Evolutionary conservation across 192 early-diverging fungal genomes (phyloP).

Genomic region (Coemansia sp.): DNA sequence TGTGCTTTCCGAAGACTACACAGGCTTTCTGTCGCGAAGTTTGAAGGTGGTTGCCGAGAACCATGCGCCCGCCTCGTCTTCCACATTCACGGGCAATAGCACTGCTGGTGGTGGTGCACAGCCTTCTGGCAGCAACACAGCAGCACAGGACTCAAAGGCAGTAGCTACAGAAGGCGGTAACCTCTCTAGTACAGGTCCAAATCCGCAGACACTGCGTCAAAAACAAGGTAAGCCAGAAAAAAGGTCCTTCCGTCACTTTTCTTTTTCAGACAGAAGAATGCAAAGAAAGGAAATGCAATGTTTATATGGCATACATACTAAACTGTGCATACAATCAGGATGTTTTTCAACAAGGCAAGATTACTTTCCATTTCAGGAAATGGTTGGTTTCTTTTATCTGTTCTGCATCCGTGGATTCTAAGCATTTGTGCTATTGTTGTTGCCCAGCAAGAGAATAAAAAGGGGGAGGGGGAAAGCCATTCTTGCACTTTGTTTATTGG

Average conservation of each 20-base stretch:
- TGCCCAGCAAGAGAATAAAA: background rate
- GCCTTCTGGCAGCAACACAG: background rate
- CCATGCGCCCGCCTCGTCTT: slow-evolving; percentile 1
- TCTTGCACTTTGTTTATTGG: background rate
- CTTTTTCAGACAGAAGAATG: background rate
- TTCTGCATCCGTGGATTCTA: slow-evolving; percentile 1
- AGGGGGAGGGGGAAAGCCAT: background rate
- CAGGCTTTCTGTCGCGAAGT: slow-evolving; percentile 31
- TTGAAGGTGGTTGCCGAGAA: slow-evolving; percentile 24
- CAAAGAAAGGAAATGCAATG: background rate
- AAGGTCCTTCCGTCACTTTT: no score
- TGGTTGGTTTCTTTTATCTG: slow-evolving; percentile 1
- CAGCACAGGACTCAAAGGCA: background rate
- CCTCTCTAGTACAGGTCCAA: background rate
- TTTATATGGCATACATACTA: background rate
- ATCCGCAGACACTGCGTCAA: slow-evolving; percentile 5
- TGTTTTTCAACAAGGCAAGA: background rate
- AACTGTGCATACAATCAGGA: slow-evolving; percentile 1
- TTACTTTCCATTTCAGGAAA: slow-evolving; percentile 7
- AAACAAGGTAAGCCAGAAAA: slow-evolving; percentile 1
- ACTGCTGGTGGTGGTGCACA: background rate
- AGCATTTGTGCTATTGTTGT: background rate
- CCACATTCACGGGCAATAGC: background rate
- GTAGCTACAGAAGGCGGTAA: background rate
- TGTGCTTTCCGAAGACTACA: slow-evolving; percentile 31